These are phyloP conservation scores for Globisporangium splendens DNA, from an alignment of 352 stramenopile species.

Conservation along the genomic window DNA sequence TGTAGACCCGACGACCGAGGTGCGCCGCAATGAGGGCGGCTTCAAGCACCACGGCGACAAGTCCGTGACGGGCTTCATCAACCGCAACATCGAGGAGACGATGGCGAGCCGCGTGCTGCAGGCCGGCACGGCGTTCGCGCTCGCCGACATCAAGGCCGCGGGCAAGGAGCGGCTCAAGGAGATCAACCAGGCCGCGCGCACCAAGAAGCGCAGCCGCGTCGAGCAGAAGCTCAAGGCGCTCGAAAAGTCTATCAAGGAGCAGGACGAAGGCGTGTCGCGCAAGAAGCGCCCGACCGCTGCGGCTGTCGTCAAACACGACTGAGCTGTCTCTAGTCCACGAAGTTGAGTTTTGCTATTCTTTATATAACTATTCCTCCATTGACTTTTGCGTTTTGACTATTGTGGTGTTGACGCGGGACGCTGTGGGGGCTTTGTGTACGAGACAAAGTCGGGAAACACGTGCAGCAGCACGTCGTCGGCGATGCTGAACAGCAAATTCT, in stretches of 20 bases:
- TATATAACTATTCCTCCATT: too few species aligned
- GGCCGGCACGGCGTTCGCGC: slow-evolving; percentile 48
- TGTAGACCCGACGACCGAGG: slow-evolving; percentile 75
- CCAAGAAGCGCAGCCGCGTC: slow-evolving; percentile 85
- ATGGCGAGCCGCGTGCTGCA: slow-evolving; percentile 84
- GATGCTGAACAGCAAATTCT: slow-evolving; percentile 82
- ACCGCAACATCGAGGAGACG: slow-evolving; percentile 86
- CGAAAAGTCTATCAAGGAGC: slow-evolving; percentile 75
- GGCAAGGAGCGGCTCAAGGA: slow-evolving; percentile 84
- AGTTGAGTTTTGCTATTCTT: too few species aligned
- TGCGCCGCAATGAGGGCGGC: slow-evolving; percentile 60
- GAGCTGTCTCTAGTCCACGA: not conserved
- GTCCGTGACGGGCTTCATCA: slow-evolving; percentile 78
- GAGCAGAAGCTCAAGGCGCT: slow-evolving; percentile 77
- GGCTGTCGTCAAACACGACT: slow-evolving; percentile 27
- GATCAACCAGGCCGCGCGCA: slow-evolving; percentile 76
- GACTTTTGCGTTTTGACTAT: too few species aligned
- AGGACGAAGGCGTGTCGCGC: slow-evolving; percentile 57
- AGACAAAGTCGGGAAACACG: slow-evolving; percentile 64
- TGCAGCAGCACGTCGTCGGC: slow-evolving; percentile 72
- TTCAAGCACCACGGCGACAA: slow-evolving; percentile 80
- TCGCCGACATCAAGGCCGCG: slow-evolving; percentile 61
- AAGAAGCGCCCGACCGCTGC: slow-evolving; percentile 41
- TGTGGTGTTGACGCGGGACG: too few species aligned
- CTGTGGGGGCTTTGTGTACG: slow-evolving; percentile 31